Percentiles rank a stretch among this genome's conserved stretches.
Conservation (phyloP, 2,329 filamentous ascomycete genomes). For the Cladorrhinum sp. region DNA sequence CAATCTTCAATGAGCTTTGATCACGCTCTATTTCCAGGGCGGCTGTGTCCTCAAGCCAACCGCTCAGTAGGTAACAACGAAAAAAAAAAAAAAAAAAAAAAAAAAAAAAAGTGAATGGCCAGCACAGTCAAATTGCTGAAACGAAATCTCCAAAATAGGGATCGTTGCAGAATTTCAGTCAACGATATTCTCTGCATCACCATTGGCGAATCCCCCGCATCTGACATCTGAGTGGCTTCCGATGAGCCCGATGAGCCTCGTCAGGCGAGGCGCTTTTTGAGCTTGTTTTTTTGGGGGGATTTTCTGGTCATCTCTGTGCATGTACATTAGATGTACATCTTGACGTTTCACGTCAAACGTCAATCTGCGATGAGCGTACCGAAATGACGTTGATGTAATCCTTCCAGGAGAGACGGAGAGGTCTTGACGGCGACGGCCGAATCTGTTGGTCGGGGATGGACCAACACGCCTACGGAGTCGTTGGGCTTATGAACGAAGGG, state of each 20-base stretch:
- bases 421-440: too few species aligned
- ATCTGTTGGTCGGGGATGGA: too few species aligned
- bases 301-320: not conserved
- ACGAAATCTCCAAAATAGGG: conserved; percentile 1
- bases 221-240: conserved; percentile 9
- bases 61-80: not conserved
- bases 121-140: conserved; percentile 10
- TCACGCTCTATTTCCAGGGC: conserved; percentile 25
- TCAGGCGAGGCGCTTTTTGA: conserved; percentile 16
- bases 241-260: conserved; percentile 2
- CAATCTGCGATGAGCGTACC: too few species aligned
- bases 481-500: too few species aligned
- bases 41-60: conserved; percentile 23
- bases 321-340: not conserved
- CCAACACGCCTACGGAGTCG: too few species aligned
- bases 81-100: not conserved
- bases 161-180: conserved; percentile 23
- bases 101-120: not conserved
- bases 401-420: not conserved
- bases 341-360: not conserved
- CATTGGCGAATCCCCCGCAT: conserved; percentile 20
- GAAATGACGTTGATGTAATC: not conserved
- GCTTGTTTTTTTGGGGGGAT: too few species aligned
- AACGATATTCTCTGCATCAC: conserved; percentile 26
- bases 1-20: not conserved